Evolutionary conservation across 2,329 filamentous ascomycete species (phyloP).

Genomic region (Pseudogymnoascus verrucosus): DNA sequence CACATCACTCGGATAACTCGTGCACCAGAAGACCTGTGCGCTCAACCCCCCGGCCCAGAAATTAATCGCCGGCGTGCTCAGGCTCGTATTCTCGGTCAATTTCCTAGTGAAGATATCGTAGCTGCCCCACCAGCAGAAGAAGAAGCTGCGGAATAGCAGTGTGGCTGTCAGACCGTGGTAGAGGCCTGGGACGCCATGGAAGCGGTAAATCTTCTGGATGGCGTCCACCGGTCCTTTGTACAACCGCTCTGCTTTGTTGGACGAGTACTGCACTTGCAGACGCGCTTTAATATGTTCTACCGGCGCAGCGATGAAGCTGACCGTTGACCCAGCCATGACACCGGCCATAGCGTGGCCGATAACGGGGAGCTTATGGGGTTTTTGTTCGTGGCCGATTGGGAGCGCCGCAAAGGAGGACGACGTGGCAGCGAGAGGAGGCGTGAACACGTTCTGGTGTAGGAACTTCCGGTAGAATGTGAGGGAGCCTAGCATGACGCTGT

Average conservation of each 20-base stretch:
- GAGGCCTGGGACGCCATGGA: constrained; percentile 70
- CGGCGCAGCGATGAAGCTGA: constrained; percentile 85
- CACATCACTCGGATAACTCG: constrained; percentile 84
- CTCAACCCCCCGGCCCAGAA: constrained; percentile 95
- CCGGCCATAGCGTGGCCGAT: constrained; percentile 84
- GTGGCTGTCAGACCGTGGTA: constrained; percentile 84
- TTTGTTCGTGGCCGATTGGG: constrained; percentile 21
- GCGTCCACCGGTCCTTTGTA: constrained; percentile 89
- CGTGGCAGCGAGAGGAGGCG: constrained; percentile 30
- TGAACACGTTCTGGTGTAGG: constrained; percentile 73
- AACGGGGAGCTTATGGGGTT: constrained; percentile 52
- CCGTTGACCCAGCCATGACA: constrained; percentile 77
- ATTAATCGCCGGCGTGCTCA: constrained; percentile 76
- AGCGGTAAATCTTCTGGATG: constrained; percentile 56
- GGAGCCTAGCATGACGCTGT: constrained; percentile 81
- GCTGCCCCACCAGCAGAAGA: constrained; percentile 97
- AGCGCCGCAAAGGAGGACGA: constrained; percentile 18
- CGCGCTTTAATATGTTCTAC: constrained; percentile 94
- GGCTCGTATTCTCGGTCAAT: constrained; percentile 56
- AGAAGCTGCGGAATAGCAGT: constrained; percentile 81
- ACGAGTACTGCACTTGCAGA: constrained; percentile 88
- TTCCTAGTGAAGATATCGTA: constrained; percentile 76
- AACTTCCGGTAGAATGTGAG: constrained; percentile 83
- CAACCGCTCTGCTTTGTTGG: constrained; percentile 64
- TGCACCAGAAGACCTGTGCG: constrained; percentile 91